Percentiles rank a stretch among this genome's conserved stretches.
phyloP scores from a whole-genome alignment of 2,329 filamentous ascomycete species.

The Cadophora gregata region DNA sequence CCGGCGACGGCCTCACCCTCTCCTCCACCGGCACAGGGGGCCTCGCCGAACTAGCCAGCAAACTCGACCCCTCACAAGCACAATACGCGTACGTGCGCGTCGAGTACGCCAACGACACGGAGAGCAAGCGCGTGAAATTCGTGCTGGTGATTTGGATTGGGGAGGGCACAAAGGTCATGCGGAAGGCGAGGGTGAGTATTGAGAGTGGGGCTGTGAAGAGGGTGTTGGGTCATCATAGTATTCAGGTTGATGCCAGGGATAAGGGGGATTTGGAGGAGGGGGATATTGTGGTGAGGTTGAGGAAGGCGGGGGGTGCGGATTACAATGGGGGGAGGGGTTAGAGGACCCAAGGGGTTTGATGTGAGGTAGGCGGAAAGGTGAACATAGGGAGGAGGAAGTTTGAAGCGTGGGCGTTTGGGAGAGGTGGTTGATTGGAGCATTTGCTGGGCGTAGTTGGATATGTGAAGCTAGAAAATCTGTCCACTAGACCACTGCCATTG shows the following conservation, averaged over 20 bases:
- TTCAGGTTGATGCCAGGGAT: conserved; percentile 67
- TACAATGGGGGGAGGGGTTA: conserved; percentile 68
- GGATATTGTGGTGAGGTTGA: conserved; percentile 64
- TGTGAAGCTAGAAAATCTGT: neutral
- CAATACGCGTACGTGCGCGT: conserved; percentile 54
- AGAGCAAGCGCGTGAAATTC: conserved; percentile 73
- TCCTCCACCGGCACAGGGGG: conserved; percentile 65
- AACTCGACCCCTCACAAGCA: conserved; percentile 54
- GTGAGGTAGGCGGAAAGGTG: neutral
- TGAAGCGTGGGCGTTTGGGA: conserved; percentile 22
- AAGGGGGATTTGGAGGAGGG: conserved; percentile 64
- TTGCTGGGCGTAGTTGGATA: conserved; percentile 22
- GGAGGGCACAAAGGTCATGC: conserved; percentile 68
- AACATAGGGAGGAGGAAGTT: neutral
- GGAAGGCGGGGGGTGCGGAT: conserved; percentile 72
- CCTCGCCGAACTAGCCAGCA: conserved; percentile 60
- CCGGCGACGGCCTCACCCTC: conserved; percentile 62
- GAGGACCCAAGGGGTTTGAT: too few species aligned
- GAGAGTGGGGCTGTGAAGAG: conserved; percentile 70
- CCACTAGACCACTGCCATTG: neutral
- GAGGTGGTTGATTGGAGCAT: conserved; percentile 19
- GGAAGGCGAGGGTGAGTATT: conserved; percentile 71
- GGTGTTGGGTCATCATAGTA: conserved; percentile 67
- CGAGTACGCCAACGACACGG: conserved; percentile 74
- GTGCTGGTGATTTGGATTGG: conserved; percentile 73